Percentiles rank a stretch among this genome's conserved stretches.
phyloP scores from a whole-genome alignment of 1,284 basidiomycete genomes.

The Microstroma glucosiphilum region DNA sequence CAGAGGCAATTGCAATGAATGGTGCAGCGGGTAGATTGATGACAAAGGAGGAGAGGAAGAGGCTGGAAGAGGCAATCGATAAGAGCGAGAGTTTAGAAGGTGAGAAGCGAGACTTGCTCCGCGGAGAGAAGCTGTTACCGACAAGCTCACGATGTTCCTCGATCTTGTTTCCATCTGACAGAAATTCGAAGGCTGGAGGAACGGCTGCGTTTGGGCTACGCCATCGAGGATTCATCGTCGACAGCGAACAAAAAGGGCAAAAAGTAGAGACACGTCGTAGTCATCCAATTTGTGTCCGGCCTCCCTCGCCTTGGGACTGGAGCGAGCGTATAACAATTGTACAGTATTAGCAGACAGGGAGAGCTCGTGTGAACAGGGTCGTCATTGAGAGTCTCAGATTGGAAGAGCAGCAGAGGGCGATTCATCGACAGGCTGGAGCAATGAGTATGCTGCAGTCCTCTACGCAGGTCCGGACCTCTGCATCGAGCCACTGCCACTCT shows the following conservation, averaged over 20 bases:
- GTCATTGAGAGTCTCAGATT: too few relatives aligned
- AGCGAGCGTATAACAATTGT: too few relatives aligned
- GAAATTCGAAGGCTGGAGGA: conserved; percentile 45
- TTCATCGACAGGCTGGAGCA: too few relatives aligned
- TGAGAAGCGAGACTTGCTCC: conserved; percentile 53
- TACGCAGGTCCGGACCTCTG: not conserved
- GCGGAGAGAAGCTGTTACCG: not conserved
- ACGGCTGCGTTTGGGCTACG: conserved; percentile 39
- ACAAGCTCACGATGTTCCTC: not conserved
- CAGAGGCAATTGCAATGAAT: conserved; percentile 57
- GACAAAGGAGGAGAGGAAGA: conserved; percentile 84
- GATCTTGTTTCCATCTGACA: not conserved
- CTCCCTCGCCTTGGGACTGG: too few relatives aligned
- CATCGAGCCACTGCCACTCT: conserved; percentile 4
- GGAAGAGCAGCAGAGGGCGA: too few relatives aligned
- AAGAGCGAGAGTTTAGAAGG: conserved; percentile 76
- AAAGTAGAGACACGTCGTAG: not conserved
- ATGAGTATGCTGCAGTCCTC: not conserved
- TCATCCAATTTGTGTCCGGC: too few relatives aligned
- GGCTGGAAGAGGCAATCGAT: conserved; percentile 82
- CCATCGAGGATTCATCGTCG: conserved; percentile 9
- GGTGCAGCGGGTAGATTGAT: conserved; percentile 64
- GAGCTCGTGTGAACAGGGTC: too few relatives aligned
- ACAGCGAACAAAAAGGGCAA: conserved; percentile 1
- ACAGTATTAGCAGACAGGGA: too few relatives aligned